Evolutionary conservation across 2,329 filamentous ascomycete genomes (phyloP).

Genomic region (Penicillium italicum): DNA sequence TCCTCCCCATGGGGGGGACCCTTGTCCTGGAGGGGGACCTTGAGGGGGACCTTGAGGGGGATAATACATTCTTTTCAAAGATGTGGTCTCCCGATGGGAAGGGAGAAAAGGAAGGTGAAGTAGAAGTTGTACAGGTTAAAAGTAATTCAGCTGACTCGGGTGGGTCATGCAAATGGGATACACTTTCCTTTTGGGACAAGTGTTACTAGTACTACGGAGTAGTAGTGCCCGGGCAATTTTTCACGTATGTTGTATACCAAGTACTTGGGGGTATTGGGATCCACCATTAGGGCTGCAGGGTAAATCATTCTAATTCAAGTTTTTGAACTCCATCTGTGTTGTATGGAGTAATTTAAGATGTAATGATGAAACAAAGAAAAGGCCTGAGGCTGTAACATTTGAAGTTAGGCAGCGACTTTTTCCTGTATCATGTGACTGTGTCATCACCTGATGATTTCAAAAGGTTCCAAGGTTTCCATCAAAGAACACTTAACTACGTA

Average conservation of each 20-base stretch:
- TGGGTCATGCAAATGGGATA: constrained; percentile 2
- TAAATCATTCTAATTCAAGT: neutral
- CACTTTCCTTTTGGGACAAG: neutral
- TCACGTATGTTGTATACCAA: too few relatives aligned
- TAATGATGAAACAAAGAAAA: neutral
- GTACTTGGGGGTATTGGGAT: too few relatives aligned
- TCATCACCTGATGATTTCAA: too few relatives aligned
- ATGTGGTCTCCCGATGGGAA: neutral
- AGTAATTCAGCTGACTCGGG: constrained; percentile 1
- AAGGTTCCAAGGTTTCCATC: too few relatives aligned
- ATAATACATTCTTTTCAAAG: constrained; percentile 14
- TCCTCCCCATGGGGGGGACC: constrained; percentile 14
- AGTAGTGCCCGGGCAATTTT: constrained; percentile 2
- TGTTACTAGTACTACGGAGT: too few relatives aligned
- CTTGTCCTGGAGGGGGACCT: constrained; percentile 15
- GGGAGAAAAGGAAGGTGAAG: neutral
- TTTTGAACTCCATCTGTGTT: neutral
- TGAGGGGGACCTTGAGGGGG: constrained; percentile 15
- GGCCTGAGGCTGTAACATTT: too few relatives aligned
- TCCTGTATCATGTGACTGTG: too few relatives aligned
- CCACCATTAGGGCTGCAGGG: constrained; percentile 7
- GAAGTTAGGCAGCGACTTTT: too few relatives aligned
- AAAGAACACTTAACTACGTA: too few relatives aligned
- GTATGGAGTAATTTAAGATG: neutral
- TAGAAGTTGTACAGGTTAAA: constrained; percentile 5